Conservation (phyloP, 768 basidiomycete species). For the Coprinellus micaceus region DNA sequence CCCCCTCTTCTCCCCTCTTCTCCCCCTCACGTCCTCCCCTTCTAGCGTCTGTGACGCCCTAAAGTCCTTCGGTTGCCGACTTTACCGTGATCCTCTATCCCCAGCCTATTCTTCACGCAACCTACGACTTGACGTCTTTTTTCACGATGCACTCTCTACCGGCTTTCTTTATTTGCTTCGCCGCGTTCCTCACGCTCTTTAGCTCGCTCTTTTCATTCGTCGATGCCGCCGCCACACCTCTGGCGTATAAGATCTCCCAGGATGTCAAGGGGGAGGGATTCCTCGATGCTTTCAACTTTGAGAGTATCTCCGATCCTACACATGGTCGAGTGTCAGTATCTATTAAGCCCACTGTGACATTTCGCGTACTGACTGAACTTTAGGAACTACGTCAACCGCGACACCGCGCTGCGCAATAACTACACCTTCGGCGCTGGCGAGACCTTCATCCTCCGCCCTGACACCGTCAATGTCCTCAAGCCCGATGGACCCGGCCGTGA, state of each 20-base stretch:
- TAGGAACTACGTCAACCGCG: conserved; percentile 41
- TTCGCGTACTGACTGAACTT: background rate
- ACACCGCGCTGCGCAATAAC: conserved; percentile 42
- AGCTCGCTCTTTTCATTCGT: background rate
- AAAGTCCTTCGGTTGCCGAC: background rate
- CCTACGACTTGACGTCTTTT: too few species aligned
- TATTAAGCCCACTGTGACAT: background rate
- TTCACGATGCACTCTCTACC: background rate
- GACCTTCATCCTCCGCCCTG: conserved; percentile 49
- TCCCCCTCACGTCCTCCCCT: background rate
- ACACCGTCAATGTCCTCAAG: conserved; percentile 42
- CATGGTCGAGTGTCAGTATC: conserved; percentile 55
- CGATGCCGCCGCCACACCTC: background rate
- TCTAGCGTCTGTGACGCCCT: background rate
- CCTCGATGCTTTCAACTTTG: conserved; percentile 44
- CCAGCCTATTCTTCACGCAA: background rate
- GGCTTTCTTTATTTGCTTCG: background rate
- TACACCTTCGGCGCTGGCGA: conserved; percentile 51
- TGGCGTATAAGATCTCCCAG: background rate
- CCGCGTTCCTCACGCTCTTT: background rate
- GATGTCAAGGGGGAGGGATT: conserved; percentile 43
- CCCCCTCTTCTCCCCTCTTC: background rate
- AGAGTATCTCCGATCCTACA: conserved; percentile 54
- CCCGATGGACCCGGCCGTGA: conserved; percentile 48
- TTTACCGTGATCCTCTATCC: background rate